Evolutionary conservation across 2,329 filamentous ascomycete species (phyloP).

Genomic region (Neopestalotiopsis sp.): DNA sequence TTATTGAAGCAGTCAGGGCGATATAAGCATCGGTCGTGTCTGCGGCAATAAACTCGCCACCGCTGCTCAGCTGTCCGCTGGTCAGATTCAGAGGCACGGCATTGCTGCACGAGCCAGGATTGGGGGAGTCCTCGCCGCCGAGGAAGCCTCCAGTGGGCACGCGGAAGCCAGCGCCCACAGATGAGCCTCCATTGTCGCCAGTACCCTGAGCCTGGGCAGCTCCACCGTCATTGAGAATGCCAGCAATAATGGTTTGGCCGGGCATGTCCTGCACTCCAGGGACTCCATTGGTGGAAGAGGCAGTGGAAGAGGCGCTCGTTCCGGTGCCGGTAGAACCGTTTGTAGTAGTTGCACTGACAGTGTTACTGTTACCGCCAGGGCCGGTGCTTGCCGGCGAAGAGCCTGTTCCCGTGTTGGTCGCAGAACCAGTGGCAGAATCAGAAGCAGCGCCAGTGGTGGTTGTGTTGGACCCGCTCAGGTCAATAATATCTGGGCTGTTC

Average conservation of each 20-base stretch:
- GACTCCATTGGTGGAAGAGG: not conserved
- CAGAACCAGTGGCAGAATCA: not conserved
- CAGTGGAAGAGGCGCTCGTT: not conserved
- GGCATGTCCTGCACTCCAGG: not conserved
- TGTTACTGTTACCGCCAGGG: not conserved
- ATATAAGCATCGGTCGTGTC: slow-evolving; percentile 25
- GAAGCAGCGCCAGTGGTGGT: not conserved
- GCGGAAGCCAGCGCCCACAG: not conserved
- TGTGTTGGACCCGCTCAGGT: not conserved
- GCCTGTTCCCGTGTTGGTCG: not conserved
- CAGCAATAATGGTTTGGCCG: not conserved
- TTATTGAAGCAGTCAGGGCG: slow-evolving; percentile 21
- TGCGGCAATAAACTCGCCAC: slow-evolving; percentile 27
- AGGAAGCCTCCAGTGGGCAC: slow-evolving; percentile 26
- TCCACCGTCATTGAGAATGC: not conserved
- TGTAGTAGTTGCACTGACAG: not conserved
- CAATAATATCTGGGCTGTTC: slow-evolving; percentile 4
- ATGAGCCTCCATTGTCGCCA: not conserved
- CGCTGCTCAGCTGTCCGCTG: slow-evolving; percentile 26
- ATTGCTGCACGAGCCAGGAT: slow-evolving; percentile 28
- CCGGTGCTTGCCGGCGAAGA: not conserved
- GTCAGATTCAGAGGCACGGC: slow-evolving; percentile 32
- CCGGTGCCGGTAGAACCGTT: not conserved
- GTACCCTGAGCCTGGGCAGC: not conserved
- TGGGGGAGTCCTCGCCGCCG: slow-evolving; percentile 27